Percentiles rank a stretch among this genome's conserved stretches.
phyloP scores from a whole-genome alignment of 345 rosid genomes.

The Eucalyptus tenuipes region DNA sequence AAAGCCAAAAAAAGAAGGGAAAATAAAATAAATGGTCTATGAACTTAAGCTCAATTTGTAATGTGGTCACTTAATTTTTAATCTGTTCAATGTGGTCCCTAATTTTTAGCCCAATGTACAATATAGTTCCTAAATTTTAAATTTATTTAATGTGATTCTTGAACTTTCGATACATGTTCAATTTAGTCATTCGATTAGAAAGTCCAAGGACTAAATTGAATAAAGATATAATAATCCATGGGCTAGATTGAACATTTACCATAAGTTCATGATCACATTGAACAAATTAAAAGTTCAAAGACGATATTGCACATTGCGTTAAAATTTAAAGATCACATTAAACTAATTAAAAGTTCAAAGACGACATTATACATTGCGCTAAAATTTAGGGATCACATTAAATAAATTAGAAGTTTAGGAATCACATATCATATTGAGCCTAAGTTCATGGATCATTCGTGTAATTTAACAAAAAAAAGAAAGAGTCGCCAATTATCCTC shows the following conservation, averaged over 20 bases:
- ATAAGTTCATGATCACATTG: neutral
- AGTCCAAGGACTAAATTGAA: neutral
- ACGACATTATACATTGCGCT: accelerated
- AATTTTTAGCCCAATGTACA: neutral
- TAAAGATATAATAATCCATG: neutral
- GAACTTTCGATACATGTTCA: accelerated
- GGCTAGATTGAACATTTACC: neutral
- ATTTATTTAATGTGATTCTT: accelerated
- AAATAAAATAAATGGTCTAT: neutral
- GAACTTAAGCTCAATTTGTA: neutral
- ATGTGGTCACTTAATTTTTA: neutral
- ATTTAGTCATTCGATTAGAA: neutral
- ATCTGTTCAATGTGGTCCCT: accelerated
- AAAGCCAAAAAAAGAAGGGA: neutral
- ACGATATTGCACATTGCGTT: no score
- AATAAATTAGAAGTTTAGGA: no score
- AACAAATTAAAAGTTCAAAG: no score
- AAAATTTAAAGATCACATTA: no score
- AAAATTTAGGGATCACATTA: neutral
- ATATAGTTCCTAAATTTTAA: no score
- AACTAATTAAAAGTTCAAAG: no score
- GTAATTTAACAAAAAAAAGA: neutral
- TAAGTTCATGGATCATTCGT: neutral
- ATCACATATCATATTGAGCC: neutral
- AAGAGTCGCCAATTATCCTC: neutral